Evolutionary conservation across 306 rosid species (phyloP), one percentile per base, ranked within the genome.

Genomic region (Heteromeles arbutifolia): DNA sequence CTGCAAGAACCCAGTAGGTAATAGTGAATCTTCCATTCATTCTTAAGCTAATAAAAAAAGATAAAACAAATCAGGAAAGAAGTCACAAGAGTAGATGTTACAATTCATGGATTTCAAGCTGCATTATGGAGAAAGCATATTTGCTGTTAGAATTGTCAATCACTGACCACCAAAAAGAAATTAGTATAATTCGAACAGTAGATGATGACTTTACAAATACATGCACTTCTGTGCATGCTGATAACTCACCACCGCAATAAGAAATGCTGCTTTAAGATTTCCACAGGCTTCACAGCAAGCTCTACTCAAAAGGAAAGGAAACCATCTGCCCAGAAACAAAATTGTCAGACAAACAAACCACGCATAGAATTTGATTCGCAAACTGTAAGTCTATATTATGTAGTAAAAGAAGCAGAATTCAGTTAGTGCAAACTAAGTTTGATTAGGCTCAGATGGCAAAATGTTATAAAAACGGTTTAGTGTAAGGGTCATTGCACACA

Each of bases 231-330:
- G 29, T 69, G 78, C 19, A 24, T 22, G 65, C 69, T 52, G 73
- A 77, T 74, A 78, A 90, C 97, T 84, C 78, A 96, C 99, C 97
- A 89, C 99, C 9, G 99, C 98, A 78, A 90, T 83, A 83, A 96
- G 91, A 82, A 96, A 96, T 78, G 99, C 99, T 50, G 99, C 99
- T 84, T 96, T 96, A 85, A 96, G 99, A 84, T 96, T 96, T 79
- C 92, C 99, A 84, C 99, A 96, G 71, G 99, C 97, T 81, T 89
- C 99, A 83, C 99, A 96, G 86, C 99, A 96, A 83, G 99, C 97
- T 77, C 73, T 86, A 74, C 69, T 96, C 74, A 83, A 84, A 84
- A 96, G 82, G 84, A 96, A 92, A 79, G 99, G 97, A 90, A 96
- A 92, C 98, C 98, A 96, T 79, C 99, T 96, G 93, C 77, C 52